A percentile compares a stretch with the other conserved stretches of the same genome.
These are phyloP conservation scores for Meripilus lineatus DNA, from an alignment of 1,284 basidiomycete genomes.

Conservation along the genomic window DNA sequence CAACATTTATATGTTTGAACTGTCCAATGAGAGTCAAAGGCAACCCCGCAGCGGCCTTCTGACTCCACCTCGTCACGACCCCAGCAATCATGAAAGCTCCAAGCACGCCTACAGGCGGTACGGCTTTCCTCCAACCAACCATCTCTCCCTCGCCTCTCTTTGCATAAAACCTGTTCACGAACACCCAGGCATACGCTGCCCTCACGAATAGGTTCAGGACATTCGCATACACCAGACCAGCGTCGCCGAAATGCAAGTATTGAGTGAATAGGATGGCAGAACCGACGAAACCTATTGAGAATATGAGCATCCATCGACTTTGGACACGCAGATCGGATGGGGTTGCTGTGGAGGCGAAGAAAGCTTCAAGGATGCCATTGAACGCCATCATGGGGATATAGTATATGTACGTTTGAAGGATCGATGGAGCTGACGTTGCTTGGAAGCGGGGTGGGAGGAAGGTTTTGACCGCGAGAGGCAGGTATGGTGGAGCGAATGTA, in stretches of 20 bases:
- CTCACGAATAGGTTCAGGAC: constrained; percentile 58
- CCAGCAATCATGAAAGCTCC: constrained; percentile 22
- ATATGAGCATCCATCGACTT: constrained; percentile 65
- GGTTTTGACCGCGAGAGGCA: constrained; percentile 62
- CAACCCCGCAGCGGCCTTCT: constrained; percentile 12
- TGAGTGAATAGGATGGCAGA: constrained; percentile 47
- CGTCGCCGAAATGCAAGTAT: constrained; percentile 52
- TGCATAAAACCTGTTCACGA: constrained; percentile 24
- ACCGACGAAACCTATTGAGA: constrained; percentile 57
- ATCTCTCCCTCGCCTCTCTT: constrained; percentile 14
- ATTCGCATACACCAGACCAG: constrained; percentile 74
- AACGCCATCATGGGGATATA: constrained; percentile 86
- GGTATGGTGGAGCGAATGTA: constrained; percentile 70
- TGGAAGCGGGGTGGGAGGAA: constrained; percentile 73
- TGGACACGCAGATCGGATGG: constrained; percentile 60
- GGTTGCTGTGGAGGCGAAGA: constrained; percentile 75
- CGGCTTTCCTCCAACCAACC: constrained; percentile 17
- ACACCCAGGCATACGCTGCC: constrained; percentile 47
- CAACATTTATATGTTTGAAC: constrained; percentile 25
- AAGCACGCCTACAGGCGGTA: constrained; percentile 25
- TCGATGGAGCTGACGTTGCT: constrained; percentile 65
- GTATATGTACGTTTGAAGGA: constrained; percentile 75
- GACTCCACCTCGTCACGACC: constrained; percentile 24
- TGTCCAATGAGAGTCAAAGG: constrained; percentile 21
- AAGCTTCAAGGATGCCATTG: constrained; percentile 89